Evolutionary conservation across 2,329 filamentous ascomycete genomes (phyloP), one percentile per base, ranked within the genome.

Genomic region (Plectosphaerella plurivora): DNA sequence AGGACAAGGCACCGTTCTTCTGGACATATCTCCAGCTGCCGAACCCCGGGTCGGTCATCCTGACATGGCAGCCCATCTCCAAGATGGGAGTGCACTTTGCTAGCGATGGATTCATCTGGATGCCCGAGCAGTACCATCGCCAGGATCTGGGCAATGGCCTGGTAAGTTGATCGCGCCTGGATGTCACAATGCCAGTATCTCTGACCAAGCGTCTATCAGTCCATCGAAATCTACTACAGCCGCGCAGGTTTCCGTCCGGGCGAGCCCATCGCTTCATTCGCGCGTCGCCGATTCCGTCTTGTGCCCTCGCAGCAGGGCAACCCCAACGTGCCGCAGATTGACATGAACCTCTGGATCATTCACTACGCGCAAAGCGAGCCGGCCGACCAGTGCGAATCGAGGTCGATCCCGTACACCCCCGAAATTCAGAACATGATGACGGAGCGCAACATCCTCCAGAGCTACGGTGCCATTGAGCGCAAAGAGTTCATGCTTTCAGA

Each of bases 401-500:
- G 80, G 39, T 77, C 84, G 59, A 81, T 93, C 16, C 86, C 82
- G 0, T 76, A 86, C 52, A 77, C 83, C 42, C 77, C 81, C 47
- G 82, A 83, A 25, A 75, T 81, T 44, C 84, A 86, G 55, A 68
- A 74, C 47, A 77, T 80, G 15, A 76, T 91, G 66, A 77, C 79
- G 53, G 81, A 84, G 51, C 77, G 83, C 62, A 77, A 71, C 68
- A 88, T 75, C 68, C 89, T 76, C 71, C 85, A 88, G 70, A 80
- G 77, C 51, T 88, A 89, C 58, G 93, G 91, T 7, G 88, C 92
- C 61, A 85, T 96, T 45, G 82, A 87, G 53, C 87, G 91, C 60
- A 96, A 96, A 65, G 91, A 97, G 63, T 97, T 97, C 65, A 95
- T 97, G 86, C 79, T 97, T 18, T 85, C 89, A 48, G 94, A 97